Evolutionary conservation across 768 basidiomycete species (phyloP), one percentile per base, ranked within the genome.

Genomic region (Vararia minispora): DNA sequence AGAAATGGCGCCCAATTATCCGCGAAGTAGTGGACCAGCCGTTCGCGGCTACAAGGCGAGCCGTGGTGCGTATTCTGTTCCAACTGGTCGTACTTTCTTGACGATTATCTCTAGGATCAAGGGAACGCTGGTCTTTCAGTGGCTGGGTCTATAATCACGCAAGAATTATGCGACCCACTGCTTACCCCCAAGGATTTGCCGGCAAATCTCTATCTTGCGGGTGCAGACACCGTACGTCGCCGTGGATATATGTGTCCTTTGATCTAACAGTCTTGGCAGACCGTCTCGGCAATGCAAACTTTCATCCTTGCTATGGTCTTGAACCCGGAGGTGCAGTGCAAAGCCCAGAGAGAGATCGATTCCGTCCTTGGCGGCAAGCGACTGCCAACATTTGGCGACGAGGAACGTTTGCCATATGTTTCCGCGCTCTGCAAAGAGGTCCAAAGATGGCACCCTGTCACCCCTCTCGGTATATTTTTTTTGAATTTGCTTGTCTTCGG

Each of bases 301-400:
- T 56, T 59, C 43, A 48, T 59, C 44, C 46, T 59, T 4, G 58
- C 57, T 1, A 58, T 57, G 55, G 43, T 51, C 2, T 47, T 52
- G 16, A 39, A 47, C 39, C 56, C 55, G 7, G 50, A 51, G 2
- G 44, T 52, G 4, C 55, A 56, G 30, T 28, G 23, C 9, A 43
- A 40, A 14, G 54, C 55, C 0, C 58, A 57, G 37, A 51, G 22
- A 17, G 54, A 57, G 41, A 44, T 59, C 21, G 58, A 57, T 37
- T 21, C 20, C 6, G 48, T 57, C 5, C 42, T 57, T 3, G 56
- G 54, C 11, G 20, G 35, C 10, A 50, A 44, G 34, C 46, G 58
- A 5, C 50, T 58, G 11, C 58, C 58, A 4, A 38, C 43, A 13
- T 48, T 51, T 24, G 36, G 9, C 6, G 56, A 57, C 37, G 41